Evolutionary conservation across 2,329 filamentous ascomycete species (phyloP), one percentile per base, ranked within the genome.

Genomic region (Aureobasidium lini): DNA sequence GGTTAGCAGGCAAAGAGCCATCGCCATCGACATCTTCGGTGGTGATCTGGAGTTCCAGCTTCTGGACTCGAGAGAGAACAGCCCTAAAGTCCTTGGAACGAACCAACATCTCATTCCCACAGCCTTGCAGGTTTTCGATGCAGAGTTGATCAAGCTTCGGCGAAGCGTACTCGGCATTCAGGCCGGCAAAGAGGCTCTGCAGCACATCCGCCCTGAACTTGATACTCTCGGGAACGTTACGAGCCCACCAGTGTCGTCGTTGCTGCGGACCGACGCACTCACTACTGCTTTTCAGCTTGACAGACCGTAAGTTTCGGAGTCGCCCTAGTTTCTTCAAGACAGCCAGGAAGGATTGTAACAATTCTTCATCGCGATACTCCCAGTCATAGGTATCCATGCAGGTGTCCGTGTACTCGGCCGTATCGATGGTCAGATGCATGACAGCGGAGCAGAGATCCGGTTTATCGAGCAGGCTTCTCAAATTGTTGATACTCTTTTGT

Each of bases 61-160:
- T 57, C 16, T 61, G 61, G 2, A 70, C 9, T 5, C 60, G 44
- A 4, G 60, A 50, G n/a, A 65, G 34, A 16, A 69, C 60, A 0
- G 56, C 18, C 16, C 50, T 31, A 46, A 69, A 71, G n/a, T 62
- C 42, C 3, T 47, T 46, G 0, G 59, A 64, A 0, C 62, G 52
- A 46, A 62, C 63, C 2, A 66, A 42, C 0, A 15, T 31, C 3
- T 62, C 43, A 6, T 60, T 18, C 0, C 60, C 56, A 3, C 59
- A 34, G 43, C 68, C 65, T 43, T 69, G 67, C 28, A 70, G 23
- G 28, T 70, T 67, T 23, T 64, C 60, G 36, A 70, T 63, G 1
- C 62, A 62, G 2, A 70, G 49, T 8, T 47, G 60, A 11, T 62
- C 43, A 2, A 68, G 36, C 11, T 62, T 62, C 13, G 52, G 18